These are phyloP conservation scores for Hypoxylon sp. DNA, from an alignment of 2,329 filamentous ascomycete genomes.

Conservation along the genomic window DNA sequence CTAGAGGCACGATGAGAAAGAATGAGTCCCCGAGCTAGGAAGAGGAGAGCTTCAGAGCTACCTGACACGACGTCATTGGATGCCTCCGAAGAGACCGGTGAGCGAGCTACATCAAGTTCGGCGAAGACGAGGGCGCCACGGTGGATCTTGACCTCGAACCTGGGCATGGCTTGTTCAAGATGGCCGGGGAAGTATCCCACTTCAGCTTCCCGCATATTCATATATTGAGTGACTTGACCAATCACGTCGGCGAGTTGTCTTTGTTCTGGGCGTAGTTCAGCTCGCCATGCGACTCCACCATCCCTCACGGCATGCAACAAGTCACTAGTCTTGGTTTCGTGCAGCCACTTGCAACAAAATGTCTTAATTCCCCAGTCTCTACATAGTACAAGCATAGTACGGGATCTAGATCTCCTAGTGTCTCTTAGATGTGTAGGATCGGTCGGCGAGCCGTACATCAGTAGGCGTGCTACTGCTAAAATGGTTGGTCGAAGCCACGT, in stretches of 20 bases:
- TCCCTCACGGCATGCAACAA: constrained; percentile 8
- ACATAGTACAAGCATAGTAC: background rate
- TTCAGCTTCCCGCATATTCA: constrained; percentile 28
- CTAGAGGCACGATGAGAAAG: too few species aligned
- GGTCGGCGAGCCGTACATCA: constrained; percentile 15
- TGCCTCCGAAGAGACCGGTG: constrained; percentile 27
- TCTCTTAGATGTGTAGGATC: constrained; percentile 15
- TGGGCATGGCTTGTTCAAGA: constrained; percentile 7
- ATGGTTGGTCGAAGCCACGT: constrained; percentile 11
- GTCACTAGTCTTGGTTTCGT: constrained; percentile 2
- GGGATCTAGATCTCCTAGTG: background rate
- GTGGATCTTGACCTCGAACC: constrained; percentile 21
- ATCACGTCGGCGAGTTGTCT: constrained; percentile 6
- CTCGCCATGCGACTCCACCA: constrained; percentile 25
- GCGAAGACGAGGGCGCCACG: constrained; percentile 27
- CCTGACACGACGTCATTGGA: constrained; percentile 20
- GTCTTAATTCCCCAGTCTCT: constrained; percentile 19
- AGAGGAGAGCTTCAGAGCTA: constrained; percentile 19
- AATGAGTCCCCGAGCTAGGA: constrained; percentile 9
- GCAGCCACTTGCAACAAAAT: constrained; percentile 16
- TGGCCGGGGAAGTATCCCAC: constrained; percentile 18
- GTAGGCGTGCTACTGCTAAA: constrained; percentile 8
- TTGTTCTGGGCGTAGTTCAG: constrained; percentile 10
- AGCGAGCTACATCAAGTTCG: constrained; percentile 31
- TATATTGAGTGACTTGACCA: constrained; percentile 14